Percentiles rank a stretch among this genome's conserved stretches.
phyloP scores from a whole-genome alignment of 805 yeast species.

The Lachancea cidri region DNA sequence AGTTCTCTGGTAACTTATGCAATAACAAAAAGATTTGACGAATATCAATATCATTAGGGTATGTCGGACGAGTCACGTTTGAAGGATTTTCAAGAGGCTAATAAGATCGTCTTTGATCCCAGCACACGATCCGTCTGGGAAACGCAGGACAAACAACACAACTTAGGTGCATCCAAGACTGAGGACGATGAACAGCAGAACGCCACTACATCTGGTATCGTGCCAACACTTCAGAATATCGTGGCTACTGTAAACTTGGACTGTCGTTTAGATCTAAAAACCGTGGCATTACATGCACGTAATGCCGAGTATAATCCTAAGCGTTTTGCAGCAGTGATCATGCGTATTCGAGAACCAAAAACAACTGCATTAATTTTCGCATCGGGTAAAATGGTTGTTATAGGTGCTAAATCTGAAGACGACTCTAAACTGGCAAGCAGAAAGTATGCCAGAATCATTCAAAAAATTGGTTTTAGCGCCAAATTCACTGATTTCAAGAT shows the following conservation, averaged over 20 bases:
- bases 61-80: conserved; percentile 33
- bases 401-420: conserved; percentile 98
- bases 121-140: conserved; percentile 37
- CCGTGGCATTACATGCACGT: conserved; percentile 97
- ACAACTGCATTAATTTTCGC: conserved; percentile 97
- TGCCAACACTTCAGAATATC: conserved; percentile 88
- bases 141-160: conserved; percentile 17
- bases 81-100: conserved; percentile 32
- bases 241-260: conserved; percentile 97
- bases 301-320: conserved; percentile 98
- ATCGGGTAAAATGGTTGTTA: conserved; percentile 98
- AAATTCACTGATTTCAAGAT: conserved; percentile 97
- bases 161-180: conserved; percentile 6
- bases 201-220: conserved; percentile 87
- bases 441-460: conserved; percentile 96
- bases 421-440: conserved; percentile 97
- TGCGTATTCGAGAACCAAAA: conserved; percentile 98
- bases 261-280: conserved; percentile 91
- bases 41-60: neutral
- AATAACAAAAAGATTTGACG: too few relatives aligned
- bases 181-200: conserved; percentile 41
- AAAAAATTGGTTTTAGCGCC: conserved; percentile 95
- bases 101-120: conserved; percentile 33
- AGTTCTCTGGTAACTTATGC: too few relatives aligned
- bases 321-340: conserved; percentile 98